Evolutionary conservation across 345 rosid species (phyloP), one percentile per base, ranked within the genome.

Genomic region (Pugionium dolabratum): DNA sequence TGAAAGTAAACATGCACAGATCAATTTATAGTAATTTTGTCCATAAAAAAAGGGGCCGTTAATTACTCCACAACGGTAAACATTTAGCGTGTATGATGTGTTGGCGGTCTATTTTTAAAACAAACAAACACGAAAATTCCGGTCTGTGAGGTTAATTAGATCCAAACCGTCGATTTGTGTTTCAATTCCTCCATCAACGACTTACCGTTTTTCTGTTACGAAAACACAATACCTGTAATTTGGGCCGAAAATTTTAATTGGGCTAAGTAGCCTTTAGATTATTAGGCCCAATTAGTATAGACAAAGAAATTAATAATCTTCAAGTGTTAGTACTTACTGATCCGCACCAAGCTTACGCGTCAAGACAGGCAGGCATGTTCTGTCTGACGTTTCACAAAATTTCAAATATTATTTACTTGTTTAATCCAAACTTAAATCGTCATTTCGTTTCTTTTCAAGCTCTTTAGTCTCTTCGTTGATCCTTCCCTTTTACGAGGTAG

Each of bases 301-400:
- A 2, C 11, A 50, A 2, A 47, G 11, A 35, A 67, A 40, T 9
- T 34, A 42, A 56, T 37, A 56, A 4, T 30, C 2, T 54, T 18
- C 27, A 32, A 35, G 6, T 9, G 27, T 33, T 39, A 8, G 18
- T 30, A 11, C 33, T 1, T 31, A 40, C 48, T 67, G 31, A 59
- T 49, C 42, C 56, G 73, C 45, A 59, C 68, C 48, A 29, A 53
- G 48, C 39, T 34, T n/a, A 42, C 75, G 75, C 70, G 75, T 64
- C 32, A 51, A 73, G 77, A 67, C 73, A 74, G 69, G 73, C 63
- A 61, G 46, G 59, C 77, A 61, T 67, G 73, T 74, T 53, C 73
- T 67, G 73, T 73, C 73, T 33, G 69, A 61, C 77, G 46, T 59
- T 27, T 29, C 18, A n/a, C 10, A 41, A 54, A 41, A 5, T 8